Base-by-base conservation (phyloP, 148 eudicot genomes). In the Gaultheria prostrata region DNA sequence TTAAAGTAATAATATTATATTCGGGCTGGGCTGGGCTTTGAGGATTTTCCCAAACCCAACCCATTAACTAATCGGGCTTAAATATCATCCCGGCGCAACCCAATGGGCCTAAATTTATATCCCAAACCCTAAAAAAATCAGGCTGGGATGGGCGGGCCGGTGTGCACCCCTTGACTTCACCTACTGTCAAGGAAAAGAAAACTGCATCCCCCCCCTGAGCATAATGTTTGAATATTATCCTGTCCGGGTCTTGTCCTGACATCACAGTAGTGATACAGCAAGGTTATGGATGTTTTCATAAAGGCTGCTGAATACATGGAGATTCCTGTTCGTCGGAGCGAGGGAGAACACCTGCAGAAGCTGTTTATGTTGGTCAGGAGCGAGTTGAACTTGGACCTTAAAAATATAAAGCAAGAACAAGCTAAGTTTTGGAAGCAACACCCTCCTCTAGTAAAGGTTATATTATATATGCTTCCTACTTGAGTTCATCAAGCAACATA, bases 341-440 rank as follows among this genome's bases (percentile, higher is more conserved):
- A 96, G 80, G 93, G 87, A 82, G 97, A 96, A 87, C 97, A 98
- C 18, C 94, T 96, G 82, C 98, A 96, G 87, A 93, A 92, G 70
- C 87, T 94, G 84, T 92, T 96, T 86, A 72, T 90, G 85, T 78
- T 91, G 70, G 98, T 96, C 73, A 92, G 95, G 86, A 94, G 97
- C 84, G 99, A 96, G 83, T 87, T 96, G 89, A 94, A 94, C 80
- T 76, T 96, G 80, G 99, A 94, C 87, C 88, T 89, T 73, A 94
- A 96, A 88, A 96, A 93, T 79, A 91, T 91, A 24, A 96, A 90
- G 81, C 98, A 96, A 87, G 99, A 96, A 86, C 98, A 96, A 79
- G 94, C 97, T 33, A 96, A 96, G 88, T 96, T 94, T 90, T 91
- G 95, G 95, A 96, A 96, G 94, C 99, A 96, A 84, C 99, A 96